These are phyloP conservation scores for Chaetomium olivaceum DNA, from an alignment of 2,329 filamentous ascomycete species.

Conservation along the genomic window DNA sequence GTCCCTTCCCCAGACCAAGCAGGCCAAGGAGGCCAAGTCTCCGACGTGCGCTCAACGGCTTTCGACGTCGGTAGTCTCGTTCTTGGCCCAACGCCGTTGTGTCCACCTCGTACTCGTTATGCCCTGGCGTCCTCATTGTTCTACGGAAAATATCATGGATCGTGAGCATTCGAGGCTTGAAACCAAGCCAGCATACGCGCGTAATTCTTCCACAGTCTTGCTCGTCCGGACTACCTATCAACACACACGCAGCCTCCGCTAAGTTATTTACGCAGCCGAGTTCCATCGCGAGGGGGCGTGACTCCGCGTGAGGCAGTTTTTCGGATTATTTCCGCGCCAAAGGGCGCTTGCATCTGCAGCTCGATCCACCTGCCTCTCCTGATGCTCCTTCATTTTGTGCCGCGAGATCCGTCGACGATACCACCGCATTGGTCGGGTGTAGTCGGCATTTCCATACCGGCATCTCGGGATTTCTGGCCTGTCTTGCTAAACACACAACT, in stretches of 20 bases:
- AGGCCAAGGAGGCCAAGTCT: background rate
- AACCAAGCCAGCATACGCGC: background rate
- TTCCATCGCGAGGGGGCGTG: background rate
- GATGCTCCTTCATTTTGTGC: background rate
- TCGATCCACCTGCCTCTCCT: background rate
- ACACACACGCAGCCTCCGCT: too few species aligned
- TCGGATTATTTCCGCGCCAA: background rate
- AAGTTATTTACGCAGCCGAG: background rate
- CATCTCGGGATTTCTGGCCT: too few species aligned
- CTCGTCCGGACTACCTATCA: background rate
- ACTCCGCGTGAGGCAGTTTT: background rate
- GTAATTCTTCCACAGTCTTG: background rate
- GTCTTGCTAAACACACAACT: background rate
- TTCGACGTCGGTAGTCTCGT: background rate
- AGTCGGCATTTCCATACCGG: background rate
- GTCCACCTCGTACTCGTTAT: background rate
- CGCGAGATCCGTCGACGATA: conserved; percentile 1
- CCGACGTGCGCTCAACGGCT: background rate
- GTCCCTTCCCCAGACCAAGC: background rate
- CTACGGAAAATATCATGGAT: background rate
- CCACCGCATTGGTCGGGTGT: background rate
- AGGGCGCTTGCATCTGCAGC: background rate
- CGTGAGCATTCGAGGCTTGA: too few species aligned
- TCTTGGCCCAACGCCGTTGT: background rate
- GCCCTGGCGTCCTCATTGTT: background rate